Evolutionary conservation across 2,329 filamentous ascomycete genomes (phyloP).

Genomic region (Colletotrichum cereale): DNA sequence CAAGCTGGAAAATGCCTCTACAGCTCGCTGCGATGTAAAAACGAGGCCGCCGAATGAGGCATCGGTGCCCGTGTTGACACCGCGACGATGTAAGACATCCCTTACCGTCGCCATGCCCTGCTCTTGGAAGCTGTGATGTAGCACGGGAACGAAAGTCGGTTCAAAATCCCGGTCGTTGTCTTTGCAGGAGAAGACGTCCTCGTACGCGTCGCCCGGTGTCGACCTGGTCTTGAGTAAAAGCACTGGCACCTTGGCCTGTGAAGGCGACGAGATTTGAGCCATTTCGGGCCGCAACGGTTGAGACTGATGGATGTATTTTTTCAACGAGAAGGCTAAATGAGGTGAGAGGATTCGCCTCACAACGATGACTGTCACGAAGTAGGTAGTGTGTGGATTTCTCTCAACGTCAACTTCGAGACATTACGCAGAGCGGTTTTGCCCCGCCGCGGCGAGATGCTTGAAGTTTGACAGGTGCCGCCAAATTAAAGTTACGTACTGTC

Average conservation of each 20-base stretch:
- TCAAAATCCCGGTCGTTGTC: conserved; percentile 62
- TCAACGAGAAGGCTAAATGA: neutral
- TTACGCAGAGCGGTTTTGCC: neutral
- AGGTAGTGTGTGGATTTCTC: neutral
- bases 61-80: conserved; percentile 53
- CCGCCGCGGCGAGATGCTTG: conserved; percentile 13
- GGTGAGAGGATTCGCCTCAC: neutral
- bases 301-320: neutral
- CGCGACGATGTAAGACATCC: conserved; percentile 58
- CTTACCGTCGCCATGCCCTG: conserved; percentile 68
- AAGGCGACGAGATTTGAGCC: conserved; percentile 33
- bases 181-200: conserved; percentile 71
- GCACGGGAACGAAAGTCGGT: conserved; percentile 80
- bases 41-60: conserved; percentile 79
- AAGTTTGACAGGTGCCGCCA: neutral
- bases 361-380: neutral
- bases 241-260: conserved; percentile 62
- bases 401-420: neutral
- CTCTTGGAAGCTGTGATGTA: conserved; percentile 77
- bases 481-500: conserved; percentile 22
- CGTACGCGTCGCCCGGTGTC: conserved; percentile 77
- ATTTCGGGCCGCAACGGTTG: neutral
- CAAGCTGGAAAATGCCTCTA: conserved; percentile 79
- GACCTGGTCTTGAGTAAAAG: conserved; percentile 85
- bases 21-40: conserved; percentile 86